Evolutionary conservation across 2,329 filamentous ascomycete species (phyloP), one percentile per base, ranked within the genome.

Genomic region (Fusarium nurragi): DNA sequence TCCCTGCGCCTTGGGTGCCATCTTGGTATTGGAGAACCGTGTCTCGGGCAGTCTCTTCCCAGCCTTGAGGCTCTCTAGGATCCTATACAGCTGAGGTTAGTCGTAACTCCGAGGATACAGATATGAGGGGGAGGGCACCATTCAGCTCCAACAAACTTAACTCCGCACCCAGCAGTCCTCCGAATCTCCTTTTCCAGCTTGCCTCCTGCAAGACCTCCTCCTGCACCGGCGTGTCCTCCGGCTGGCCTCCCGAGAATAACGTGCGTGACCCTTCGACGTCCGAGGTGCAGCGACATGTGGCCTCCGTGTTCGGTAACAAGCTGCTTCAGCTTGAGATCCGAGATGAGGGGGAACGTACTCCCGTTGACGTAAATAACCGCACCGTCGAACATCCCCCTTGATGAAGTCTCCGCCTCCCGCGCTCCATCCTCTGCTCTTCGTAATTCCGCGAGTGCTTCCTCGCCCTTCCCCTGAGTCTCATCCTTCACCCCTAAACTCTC

Each of bases 311-410:
- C 83, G 6, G 84, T 86, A 34, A 97, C 84, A 16, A 96, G 77
- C 53, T 89, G 88, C 80, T 95, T 96, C 55, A 97, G 84, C 74
- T 87, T 90, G 79, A 97, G 91, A 76, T 97, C 94, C 14, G 92
- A 96, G 62, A 97, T 85, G 22, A 87, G 77, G 2, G 94, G 93
- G 59, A 88, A 85, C 3, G 93, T 97, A 67, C 91, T 94, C 60
- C 93, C 93, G 77, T 97, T 97, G 77, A 97, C 85, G 78, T 94
- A 95, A 70, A 97, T 85, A 48, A 86, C 88, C 21, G 93, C 83
- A 16, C 88, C 86, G 40, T 85, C 78, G 74, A 97, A 94, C 50
- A 96, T 84, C 43, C 80, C 72, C 66, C 70, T 74, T 7, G 61
- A 40, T 6, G 30, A 63, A 58, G 58, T 63, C 44, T 75, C 61